These are phyloP conservation scores for Penicillium paxilli DNA, from an alignment of 495 filamentous ascomycete species.

Conservation along the genomic window DNA sequence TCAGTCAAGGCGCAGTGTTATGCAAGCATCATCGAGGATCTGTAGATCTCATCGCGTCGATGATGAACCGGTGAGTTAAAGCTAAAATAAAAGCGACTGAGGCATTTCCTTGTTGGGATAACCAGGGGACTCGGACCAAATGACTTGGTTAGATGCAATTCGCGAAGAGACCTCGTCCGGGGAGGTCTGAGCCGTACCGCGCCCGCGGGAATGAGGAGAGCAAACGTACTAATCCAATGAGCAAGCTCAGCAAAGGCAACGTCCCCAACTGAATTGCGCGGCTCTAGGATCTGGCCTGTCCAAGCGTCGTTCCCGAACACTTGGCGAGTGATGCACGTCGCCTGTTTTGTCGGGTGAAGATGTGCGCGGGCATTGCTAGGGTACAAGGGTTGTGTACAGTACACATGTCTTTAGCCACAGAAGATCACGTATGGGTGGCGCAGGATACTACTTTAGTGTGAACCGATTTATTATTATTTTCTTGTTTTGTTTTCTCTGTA, in stretches of 20 bases:
- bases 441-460: not conserved
- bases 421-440: not conserved
- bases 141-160: not conserved
- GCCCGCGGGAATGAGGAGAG: constrained; percentile 13
- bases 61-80: not conserved
- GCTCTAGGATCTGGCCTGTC: constrained; percentile 8
- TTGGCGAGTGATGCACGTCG: constrained; percentile 4
- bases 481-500: too few relatives aligned
- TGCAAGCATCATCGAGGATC: not conserved
- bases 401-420: not conserved
- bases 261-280: not conserved
- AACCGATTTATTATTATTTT: too few relatives aligned
- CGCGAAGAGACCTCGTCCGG: not conserved
- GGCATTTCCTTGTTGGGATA: not conserved
- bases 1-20: not conserved
- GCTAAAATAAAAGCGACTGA: not conserved
- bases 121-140: not conserved
- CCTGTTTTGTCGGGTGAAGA: not conserved
- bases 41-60: not conserved
- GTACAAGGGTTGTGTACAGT: too few relatives aligned
- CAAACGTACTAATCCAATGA: constrained; percentile 3
- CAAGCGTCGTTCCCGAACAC: constrained; percentile 8
- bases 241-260: not conserved
- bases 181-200: not conserved
- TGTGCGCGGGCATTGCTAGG: not conserved